Evolutionary conservation across 202 grass and related monocot species (phyloP), one percentile per base, ranked within the genome.

Genomic region (Hordeum pubiflorum): DNA sequence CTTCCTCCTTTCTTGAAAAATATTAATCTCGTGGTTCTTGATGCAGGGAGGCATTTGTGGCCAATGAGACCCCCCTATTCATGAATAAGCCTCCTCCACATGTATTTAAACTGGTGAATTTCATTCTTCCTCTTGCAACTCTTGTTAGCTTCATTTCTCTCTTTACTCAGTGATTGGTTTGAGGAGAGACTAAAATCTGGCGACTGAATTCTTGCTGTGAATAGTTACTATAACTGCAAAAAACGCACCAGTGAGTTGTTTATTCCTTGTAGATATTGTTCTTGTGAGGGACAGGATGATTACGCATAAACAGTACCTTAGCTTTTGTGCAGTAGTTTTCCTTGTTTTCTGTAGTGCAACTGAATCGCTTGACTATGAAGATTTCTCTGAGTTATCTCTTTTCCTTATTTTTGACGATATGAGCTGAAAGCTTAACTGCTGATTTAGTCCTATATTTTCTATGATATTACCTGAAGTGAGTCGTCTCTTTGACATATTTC

Each of bases 81-180:
- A 20, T 79, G 74, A 79, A 86, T 69, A 76, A 86, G 54, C 33
- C 59, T 69, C 79, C 32, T 79, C 68, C 74, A 60, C 74, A 69
- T 74, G 87, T 83, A 86, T 57, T 80, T 66, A 79, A 32, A 57
- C 29, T 4, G 52, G 76, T 78, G 48, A 89, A 33, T 32, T 89
- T 9, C 6, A 12, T 60, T 78, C 79, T 65, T 52, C 41, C 13
- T 48, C 72, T 33, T 69, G 10, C 14, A 33, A 9, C 29, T 40
- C 2, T 43, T 15, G 23, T n/a, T 74, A 59, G 13, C 29, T 23
- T 21, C 38, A 13, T 78, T 82, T 60, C 7, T 23, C 23, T 43
- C 48, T 31, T 5, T 72, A 41, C 20, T 61, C 67, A 72, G 46
- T 61, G 26, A 54, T 29, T 69, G 38, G 7, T 77, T 72, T 82